Base-by-base conservation (phyloP, 164 flowering plant genomes). In the Sedum album region DNA sequence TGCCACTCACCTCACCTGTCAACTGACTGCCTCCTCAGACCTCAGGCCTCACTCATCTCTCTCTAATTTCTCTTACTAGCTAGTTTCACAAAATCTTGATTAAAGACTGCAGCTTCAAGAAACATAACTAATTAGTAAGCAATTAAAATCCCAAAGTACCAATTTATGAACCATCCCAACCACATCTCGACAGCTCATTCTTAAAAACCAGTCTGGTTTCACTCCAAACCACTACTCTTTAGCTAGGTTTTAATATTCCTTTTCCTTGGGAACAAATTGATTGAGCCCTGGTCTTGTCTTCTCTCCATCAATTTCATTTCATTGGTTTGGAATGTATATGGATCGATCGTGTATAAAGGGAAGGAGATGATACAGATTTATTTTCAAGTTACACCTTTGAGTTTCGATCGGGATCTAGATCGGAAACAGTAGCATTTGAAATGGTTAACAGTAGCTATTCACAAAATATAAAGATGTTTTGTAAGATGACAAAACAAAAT, bases 1-100 rank as follows among this genome's bases (percentile, higher is more conserved):
- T 51, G 57, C n/a, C 23, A 51, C 57, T 51, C n/a, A n/a, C n/a
- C n/a, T n/a, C 57, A 51, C 57, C 23, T 51, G 57, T 51, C 57
- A 51, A 5, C 26, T 23, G 23, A 21, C 57, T 5, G 9, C 57
- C 25, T n/a, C n/a, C n/a, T n/a, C n/a, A n/a, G n/a, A n/a, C 26
- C 26, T 6, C n/a, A n/a, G n/a, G n/a, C n/a, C n/a, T 51, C 9
- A 4, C 23, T 23, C 57, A 5, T 48, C 57, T n/a, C 57, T 51
- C 57, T 51, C 57, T 51, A 51, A 4, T 21, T 23, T n/a, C n/a
- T n/a, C n/a, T n/a, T n/a, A n/a, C n/a, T n/a, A n/a, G n/a, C n/a
- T n/a, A n/a, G 23, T 51, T 51, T 23, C 57, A n/a, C 57, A n/a
- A 51, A 51, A 51, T 44, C 3, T 17, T 44, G 2, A 9, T 44